Evolutionary conservation across 1,139 yeast species (phyloP).

Genomic region (Arxiozyma bovina): DNA sequence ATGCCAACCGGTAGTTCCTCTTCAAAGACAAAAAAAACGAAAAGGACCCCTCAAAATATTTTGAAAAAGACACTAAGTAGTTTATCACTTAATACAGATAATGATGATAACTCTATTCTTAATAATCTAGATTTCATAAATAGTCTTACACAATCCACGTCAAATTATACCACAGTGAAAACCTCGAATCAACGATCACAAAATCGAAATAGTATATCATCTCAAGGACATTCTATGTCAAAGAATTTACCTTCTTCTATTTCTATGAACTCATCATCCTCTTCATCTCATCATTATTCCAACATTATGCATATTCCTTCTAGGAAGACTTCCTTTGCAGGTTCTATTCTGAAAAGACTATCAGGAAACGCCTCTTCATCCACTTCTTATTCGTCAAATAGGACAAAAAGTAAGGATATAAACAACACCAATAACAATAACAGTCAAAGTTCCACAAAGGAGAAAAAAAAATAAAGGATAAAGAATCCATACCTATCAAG

Average conservation of each 20-base stretch:
- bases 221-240: background rate
- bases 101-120: background rate
- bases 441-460: background rate
- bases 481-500: background rate
- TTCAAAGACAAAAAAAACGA: background rate
- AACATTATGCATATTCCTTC: constrained; percentile 5
- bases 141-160: background rate
- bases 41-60: constrained; percentile 1
- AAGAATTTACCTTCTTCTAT: background rate
- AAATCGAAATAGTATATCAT: background rate
- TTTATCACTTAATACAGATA: constrained; percentile 15
- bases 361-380: constrained; percentile 6
- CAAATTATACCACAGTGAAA: constrained; percentile 2
- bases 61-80: constrained; percentile 21
- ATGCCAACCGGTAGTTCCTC: background rate
- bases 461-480: background rate
- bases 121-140: background rate
- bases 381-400: background rate
- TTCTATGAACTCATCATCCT: background rate
- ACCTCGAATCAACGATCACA: background rate
- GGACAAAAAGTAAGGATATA: background rate
- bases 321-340: constrained; percentile 24
- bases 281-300: background rate
- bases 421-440: background rate
- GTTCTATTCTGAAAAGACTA: constrained; percentile 18